Base-by-base conservation (phyloP, 1,139 yeast genomes). In the Suhomyces terraborum region DNA sequence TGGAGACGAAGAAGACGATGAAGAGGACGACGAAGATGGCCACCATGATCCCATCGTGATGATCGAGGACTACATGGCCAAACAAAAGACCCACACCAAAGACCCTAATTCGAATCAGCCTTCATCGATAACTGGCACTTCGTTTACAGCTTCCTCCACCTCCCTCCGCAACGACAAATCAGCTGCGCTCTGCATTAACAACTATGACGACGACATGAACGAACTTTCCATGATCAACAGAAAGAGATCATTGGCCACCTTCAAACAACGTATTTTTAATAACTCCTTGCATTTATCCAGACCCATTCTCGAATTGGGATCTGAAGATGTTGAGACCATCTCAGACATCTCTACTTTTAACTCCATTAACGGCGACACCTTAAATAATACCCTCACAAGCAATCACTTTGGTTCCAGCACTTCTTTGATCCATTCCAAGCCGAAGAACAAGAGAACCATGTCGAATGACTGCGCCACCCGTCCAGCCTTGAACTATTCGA, bases 31-130 rank as follows among this genome's bases (percentile, higher is more conserved):
- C 12, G 67, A 52, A 23, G 67, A 66, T 18, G 65, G 63, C 42
- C 57, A 59, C 33, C 64, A 66, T 16, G 80, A 76, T 42, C 80
- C 80, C 1, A 75, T 77, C 3, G 77, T 77, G 1, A 55, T 77
- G 8, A 70, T 77, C 8, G 82, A 77, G 49, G 82, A 77, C 54
- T 77, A 77, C 51, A 61, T 77, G 55, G 51, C 46, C 20, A 31
- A 35, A 14, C 38, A 28, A 12, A 38, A 38, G 22, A 9, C 45
- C 10, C 13, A 22, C 16, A 13, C n/a, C 24, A n/a, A 28, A 4
- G 32, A 22, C 12, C 10, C 26, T 17, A 17, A 18, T 12, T 9
- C 24, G 18, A 21, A 20, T 14, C 20, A 26, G 6, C 16, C 27
- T 24, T 12, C n/a, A n/a, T n/a, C 27, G 4, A 24, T 12, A 12